Conservation (phyloP, 768 basidiomycete genomes). For the Russula brevipes region DNA sequence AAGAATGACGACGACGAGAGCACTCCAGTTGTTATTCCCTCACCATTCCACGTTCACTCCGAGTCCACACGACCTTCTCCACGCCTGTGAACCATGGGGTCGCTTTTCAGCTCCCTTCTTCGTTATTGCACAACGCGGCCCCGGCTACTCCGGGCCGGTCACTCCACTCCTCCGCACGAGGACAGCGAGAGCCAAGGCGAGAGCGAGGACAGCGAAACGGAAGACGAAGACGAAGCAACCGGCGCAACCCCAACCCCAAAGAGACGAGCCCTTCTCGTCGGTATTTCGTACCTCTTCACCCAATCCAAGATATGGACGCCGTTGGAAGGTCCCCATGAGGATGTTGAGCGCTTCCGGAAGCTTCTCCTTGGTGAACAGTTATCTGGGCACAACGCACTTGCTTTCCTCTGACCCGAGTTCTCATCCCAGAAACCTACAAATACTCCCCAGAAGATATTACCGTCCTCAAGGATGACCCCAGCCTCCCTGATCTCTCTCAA, state of each 20-base stretch:
- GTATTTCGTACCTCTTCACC: slow-evolving; percentile 16
- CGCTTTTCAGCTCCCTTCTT: slow-evolving; percentile 1
- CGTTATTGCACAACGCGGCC: background rate
- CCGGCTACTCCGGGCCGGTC: too few relatives aligned
- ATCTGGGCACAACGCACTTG: background rate
- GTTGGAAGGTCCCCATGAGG: slow-evolving; percentile 10
- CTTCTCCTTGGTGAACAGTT: slow-evolving; percentile 17
- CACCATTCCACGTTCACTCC: background rate
- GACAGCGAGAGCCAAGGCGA: too few relatives aligned
- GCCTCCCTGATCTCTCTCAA: background rate
- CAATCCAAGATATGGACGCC: background rate
- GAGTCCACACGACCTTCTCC: background rate
- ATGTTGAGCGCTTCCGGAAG: slow-evolving; percentile 12
- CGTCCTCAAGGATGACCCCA: slow-evolving; percentile 20
- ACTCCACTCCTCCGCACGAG: too few relatives aligned
- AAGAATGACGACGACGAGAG: too few relatives aligned
- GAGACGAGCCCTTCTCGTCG: slow-evolving; percentile 24
- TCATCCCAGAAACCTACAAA: slow-evolving; percentile 9
- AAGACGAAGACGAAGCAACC: background rate
- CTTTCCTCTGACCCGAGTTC: background rate
- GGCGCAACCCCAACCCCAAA: background rate
- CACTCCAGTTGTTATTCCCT: background rate
- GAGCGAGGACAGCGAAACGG: background rate
- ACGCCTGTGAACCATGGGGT: slow-evolving; percentile 1
- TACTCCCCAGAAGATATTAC: slow-evolving; percentile 21